Conservation (phyloP, 768 basidiomycete species). For the Mycena crocata region DNA sequence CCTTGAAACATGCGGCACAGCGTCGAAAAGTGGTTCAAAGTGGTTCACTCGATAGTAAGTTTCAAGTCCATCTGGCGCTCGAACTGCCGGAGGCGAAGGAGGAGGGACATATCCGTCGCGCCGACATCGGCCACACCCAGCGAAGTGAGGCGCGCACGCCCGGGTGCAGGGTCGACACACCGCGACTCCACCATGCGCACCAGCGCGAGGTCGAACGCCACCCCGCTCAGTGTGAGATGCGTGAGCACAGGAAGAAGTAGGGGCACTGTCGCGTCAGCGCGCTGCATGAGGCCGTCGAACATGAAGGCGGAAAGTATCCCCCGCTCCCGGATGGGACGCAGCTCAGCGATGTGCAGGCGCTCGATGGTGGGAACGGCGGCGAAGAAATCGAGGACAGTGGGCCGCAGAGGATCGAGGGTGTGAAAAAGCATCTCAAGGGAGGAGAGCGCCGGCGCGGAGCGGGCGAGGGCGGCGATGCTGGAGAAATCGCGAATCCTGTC, state of each 20-base stretch:
- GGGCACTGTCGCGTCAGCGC: neutral
- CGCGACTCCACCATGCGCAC: constrained; percentile 6
- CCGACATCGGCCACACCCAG: too few relatives aligned
- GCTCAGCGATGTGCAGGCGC: neutral
- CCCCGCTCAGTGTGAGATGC: neutral
- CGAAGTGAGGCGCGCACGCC: too few relatives aligned
- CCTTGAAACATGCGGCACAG: too few relatives aligned
- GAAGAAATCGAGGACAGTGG: neutral
- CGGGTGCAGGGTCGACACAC: too few relatives aligned
- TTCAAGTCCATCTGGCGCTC: too few relatives aligned
- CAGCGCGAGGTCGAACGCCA: neutral
- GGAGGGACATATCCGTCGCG: too few relatives aligned
- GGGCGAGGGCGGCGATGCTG: neutral
- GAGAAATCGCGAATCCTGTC: neutral
- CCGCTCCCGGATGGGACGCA: neutral
- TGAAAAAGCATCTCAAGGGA: neutral
- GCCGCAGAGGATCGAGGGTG: neutral
- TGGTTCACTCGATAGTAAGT: too few relatives aligned
- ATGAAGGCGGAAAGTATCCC: neutral
- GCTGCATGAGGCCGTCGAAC: neutral
- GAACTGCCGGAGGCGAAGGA: too few relatives aligned
- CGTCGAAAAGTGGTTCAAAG: too few relatives aligned
- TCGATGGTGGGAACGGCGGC: neutral
- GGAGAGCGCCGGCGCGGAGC: neutral
- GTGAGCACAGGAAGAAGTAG: neutral